Percentiles rank a stretch among this genome's conserved stretches.
Conservation (phyloP, 2,329 filamentous ascomycete species). For the Salinomyces thailandicus region DNA sequence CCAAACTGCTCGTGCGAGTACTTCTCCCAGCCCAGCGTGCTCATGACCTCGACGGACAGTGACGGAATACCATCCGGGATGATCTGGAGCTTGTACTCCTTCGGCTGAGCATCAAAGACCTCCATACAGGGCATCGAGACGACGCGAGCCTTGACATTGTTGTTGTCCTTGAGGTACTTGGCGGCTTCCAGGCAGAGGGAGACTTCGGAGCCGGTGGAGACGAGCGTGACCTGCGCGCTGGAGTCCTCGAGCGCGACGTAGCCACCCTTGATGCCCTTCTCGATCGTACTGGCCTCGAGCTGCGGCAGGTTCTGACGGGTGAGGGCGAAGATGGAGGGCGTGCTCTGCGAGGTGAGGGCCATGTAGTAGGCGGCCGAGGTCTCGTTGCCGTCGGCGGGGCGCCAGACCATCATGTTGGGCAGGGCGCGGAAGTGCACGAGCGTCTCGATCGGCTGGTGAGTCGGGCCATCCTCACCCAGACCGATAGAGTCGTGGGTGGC, state of each 20-base stretch:
- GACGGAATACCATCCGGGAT: conserved; percentile 90
- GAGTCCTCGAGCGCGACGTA: conserved; percentile 81
- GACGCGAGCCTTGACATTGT: conserved; percentile 77
- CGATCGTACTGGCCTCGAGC: conserved; percentile 85
- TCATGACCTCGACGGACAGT: conserved; percentile 91
- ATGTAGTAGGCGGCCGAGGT: conserved; percentile 96
- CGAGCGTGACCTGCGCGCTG: conserved; percentile 75
- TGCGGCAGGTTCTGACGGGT: conserved; percentile 98
- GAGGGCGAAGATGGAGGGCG: conserved; percentile 84
- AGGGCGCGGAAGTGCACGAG: conserved; percentile 96
- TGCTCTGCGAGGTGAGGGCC: conserved; percentile 78
- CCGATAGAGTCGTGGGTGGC: conserved; percentile 98
- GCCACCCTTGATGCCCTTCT: conserved; percentile 85
- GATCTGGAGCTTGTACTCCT: conserved; percentile 89
- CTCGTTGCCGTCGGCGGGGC: conserved; percentile 97
- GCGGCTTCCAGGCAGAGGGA: conserved; percentile 84
- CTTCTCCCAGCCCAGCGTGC: conserved; percentile 95
- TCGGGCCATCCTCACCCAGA: conserved; percentile 96
- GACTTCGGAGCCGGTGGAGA: conserved; percentile 94
- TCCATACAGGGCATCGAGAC: conserved; percentile 96
- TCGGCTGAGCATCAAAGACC: conserved; percentile 85
- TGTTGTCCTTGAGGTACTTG: conserved; percentile 81
- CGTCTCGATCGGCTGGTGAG: conserved; percentile 98
- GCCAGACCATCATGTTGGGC: conserved; percentile 99
- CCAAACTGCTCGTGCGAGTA: conserved; percentile 99